Base-by-base conservation (phyloP, 768 basidiomycete species). In the Hirschioporus abietinus region DNA sequence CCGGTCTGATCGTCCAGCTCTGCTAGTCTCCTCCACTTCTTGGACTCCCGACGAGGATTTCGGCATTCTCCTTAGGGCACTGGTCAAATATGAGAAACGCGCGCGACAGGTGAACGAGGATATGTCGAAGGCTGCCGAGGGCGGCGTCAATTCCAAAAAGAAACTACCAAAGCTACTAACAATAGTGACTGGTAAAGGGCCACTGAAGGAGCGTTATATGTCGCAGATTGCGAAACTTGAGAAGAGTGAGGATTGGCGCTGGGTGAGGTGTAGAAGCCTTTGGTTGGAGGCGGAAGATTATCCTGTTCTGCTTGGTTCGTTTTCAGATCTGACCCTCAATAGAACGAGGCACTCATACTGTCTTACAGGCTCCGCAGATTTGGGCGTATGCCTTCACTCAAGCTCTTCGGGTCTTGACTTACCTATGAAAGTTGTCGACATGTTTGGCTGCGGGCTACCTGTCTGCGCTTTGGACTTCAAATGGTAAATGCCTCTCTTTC, bases 41-140 rank as follows among this genome's bases (percentile, higher is more conserved):
- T 99, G 96, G 96, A 99, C 97, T 0, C 87, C 93, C 7, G 97
- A 99, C 72, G 97, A 99, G 75, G 95, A 99, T 75, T 98, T 99
- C 70, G 78, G 84, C 9, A 84, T 97, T 64, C 85, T 99, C 20
- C 76, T 98, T 24, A 82, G 86, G 23, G 94, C 95, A 1, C 79
- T 99, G 52, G 74, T 78, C 17, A 58, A 77, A 18, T 99, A 97
- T 74, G 89, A 99, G 70, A 66, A 73, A 17, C 84, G 81, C 25
- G 90, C 88, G 20, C 70, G 72, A 25, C 73, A 75, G 63, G 68
- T 75, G 27, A 73, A 73, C n/a, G 61, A 64, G 66, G 15, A 18
- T 59, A 35, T 26, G 66, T 60, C 52, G 8, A 42, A 64, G n/a
- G 20, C 17, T 35, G 64, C 17, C 5, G 67, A 66, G 30, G 73